Evolutionary conservation across 768 basidiomycete species (phyloP), one percentile per base, ranked within the genome.

Genomic region (Pseudohyphozyma bogoriensis): DNA sequence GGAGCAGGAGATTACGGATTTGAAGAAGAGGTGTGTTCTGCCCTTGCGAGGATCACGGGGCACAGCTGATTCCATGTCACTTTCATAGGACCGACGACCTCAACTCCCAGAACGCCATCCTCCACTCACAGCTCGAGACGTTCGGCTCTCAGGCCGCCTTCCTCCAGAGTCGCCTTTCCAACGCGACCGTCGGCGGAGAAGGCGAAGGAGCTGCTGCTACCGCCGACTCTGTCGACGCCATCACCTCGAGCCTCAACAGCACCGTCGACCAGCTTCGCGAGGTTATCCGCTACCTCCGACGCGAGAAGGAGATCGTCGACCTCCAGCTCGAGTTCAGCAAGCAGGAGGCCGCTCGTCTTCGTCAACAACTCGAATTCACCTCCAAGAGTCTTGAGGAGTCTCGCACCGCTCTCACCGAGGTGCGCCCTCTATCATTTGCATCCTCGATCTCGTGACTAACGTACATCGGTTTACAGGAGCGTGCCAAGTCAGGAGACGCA

Each of bases 241-340:
- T 60, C 50, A 42, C 55, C 16, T 52, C 59, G 5, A 83, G 81
- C 46, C 76, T 67, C 26, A 81, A 81, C 24, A 69, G 40, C 16
- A 59, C 73, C 0, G 59, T 74, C 12, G 82, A 78, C 22, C 82
- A 83, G 60, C 68, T 76, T 4, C 68, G 69, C 44, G 68, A 68
- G 35, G 85, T 87, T 70, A 65, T 90, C 45, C 79, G 83, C 3
- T 91, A 87, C 73, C 76, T 92, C 36, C 81, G 89, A 44, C 88
- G 85, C 70, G 89, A 91, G 78, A 90, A 92, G 74, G 88, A 91
- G 71, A 89, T 92, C 55, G 85, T 87, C 47, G 89, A 92, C 66
- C 79, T 90, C 35, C 87, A 90, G 64, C 78, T 89, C 29, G 86
- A 90, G 68, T 80, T 91, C 51, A 80, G 83, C 77, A 85, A 81